These are phyloP conservation scores for Blastobotrys peoriensis DNA, from an alignment of 805 yeast species.

Conservation along the genomic window DNA sequence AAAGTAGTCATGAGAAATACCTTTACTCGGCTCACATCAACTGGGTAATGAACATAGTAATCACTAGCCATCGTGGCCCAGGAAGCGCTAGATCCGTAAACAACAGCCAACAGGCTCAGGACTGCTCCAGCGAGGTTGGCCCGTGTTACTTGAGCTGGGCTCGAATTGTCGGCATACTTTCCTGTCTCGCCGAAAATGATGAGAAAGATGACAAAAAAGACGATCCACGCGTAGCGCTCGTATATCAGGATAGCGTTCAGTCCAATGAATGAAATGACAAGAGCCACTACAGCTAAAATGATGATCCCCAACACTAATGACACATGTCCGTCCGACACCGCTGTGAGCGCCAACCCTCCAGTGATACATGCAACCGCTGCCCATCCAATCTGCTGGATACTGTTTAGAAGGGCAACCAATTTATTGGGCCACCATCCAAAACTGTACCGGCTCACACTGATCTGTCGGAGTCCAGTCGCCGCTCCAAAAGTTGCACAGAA, in stretches of 20 bases:
- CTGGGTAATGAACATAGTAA: conserved; percentile 10
- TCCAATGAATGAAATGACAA: conserved; percentile 5
- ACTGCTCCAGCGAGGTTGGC: conserved; percentile 8
- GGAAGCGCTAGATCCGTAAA: conserved; percentile 8
- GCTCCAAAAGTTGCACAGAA: conserved; percentile 4
- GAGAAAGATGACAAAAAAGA: conserved; percentile 7
- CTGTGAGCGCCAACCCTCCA: conserved; percentile 6
- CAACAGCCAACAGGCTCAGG: conserved; percentile 9
- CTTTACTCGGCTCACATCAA: conserved; percentile 8
- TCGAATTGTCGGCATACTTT: conserved; percentile 7
- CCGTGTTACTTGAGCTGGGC: conserved; percentile 7
- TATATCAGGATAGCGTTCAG: conserved; percentile 5
- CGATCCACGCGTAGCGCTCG: conserved; percentile 9
- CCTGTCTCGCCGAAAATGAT: conserved; percentile 9
- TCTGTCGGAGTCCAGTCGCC: conserved; percentile 4
- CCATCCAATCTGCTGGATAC: conserved; percentile 5
- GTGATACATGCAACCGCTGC: conserved; percentile 7
- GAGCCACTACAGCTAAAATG: conserved; percentile 6
- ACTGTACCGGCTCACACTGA: conserved; percentile 4
- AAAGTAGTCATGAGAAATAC: conserved; percentile 10
- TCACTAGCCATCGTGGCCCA: conserved; percentile 9
- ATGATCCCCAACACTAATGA: conserved; percentile 6
- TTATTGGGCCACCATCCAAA: conserved; percentile 7
- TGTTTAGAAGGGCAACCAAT: conserved; percentile 3
- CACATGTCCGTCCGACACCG: conserved; percentile 7